A percentile compares a stretch with the other conserved stretches of the same genome.
Evolutionary conservation across 1,139 yeast genomes (phyloP).

Genomic region (Cylindricascospora bacillispora): DNA sequence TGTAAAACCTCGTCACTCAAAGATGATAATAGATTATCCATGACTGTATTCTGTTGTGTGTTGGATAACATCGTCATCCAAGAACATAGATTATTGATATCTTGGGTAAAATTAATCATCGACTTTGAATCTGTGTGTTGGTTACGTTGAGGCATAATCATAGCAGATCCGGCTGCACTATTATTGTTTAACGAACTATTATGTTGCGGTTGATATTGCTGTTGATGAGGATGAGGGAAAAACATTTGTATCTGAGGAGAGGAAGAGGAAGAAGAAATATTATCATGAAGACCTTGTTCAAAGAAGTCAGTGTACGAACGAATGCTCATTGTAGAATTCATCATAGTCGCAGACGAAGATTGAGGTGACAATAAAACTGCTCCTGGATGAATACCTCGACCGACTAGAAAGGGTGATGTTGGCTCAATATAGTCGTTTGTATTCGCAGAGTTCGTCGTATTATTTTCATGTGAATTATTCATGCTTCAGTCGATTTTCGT

Average conservation of each 20-base stretch:
- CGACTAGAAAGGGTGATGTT: not conserved
- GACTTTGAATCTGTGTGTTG: not conserved
- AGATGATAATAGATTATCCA: conserved; percentile 43
- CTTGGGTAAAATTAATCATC: conserved; percentile 29
- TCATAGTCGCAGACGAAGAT: conserved; percentile 10
- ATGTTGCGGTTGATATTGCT: conserved; percentile 6
- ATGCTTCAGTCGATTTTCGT: no score
- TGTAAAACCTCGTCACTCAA: conserved; percentile 37
- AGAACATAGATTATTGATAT: conserved; percentile 39
- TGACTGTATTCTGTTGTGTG: conserved; percentile 44
- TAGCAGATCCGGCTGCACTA: not conserved
- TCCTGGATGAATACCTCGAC: conserved; percentile 26
- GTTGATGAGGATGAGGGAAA: conserved; percentile 5
- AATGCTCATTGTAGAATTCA: not conserved
- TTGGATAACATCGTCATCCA: conserved; percentile 50
- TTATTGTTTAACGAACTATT: not conserved
- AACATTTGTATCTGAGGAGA: no score
- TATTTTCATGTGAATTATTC: no score
- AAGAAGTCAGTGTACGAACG: not conserved
- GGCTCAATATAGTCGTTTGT: no score
- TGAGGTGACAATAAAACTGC: conserved; percentile 27
- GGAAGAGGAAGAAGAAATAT: not conserved
- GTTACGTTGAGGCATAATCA: not conserved
- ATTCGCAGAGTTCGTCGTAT: no score
- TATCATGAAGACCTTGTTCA: no score